phyloP scores from a whole-genome alignment of 139 green algal genomes.

The Chlamydomonas schloesseri region DNA sequence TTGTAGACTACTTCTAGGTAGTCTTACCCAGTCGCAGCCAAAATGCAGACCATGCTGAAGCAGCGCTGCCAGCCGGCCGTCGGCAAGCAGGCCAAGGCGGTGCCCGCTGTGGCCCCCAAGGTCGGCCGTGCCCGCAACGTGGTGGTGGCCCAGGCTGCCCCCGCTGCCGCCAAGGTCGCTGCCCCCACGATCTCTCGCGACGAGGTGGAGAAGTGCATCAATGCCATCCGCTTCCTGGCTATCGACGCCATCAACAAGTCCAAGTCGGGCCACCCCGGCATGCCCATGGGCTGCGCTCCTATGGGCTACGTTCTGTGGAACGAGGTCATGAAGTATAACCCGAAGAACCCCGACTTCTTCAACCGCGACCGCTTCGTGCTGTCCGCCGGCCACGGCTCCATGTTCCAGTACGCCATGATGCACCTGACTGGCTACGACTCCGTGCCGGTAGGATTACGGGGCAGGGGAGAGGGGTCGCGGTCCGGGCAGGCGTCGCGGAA shows the following conservation, averaged over 20 bases:
- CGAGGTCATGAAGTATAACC: slow-evolving; percentile 96
- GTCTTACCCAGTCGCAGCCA: neutral
- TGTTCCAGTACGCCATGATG: slow-evolving; percentile 99
- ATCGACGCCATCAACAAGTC: slow-evolving; percentile 86
- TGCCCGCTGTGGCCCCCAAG: slow-evolving; percentile 8
- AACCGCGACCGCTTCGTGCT: slow-evolving; percentile 99
- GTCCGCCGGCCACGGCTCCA: slow-evolving; percentile 98
- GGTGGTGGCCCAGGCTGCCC: slow-evolving; percentile 34
- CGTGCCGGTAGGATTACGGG: slow-evolving; percentile 71
- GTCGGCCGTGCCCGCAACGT: slow-evolving; percentile 1
- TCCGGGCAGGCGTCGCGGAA: too few relatives aligned
- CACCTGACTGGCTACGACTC: slow-evolving; percentile 95
- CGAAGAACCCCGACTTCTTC: slow-evolving; percentile 93
- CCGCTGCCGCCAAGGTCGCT: slow-evolving; percentile 32
- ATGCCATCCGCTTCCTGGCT: slow-evolving; percentile 94
- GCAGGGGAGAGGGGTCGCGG: too few relatives aligned
- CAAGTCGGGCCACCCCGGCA: slow-evolving; percentile 96
- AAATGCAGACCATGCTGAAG: slow-evolving; percentile 60
- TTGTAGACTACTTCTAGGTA: neutral
- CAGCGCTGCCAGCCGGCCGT: slow-evolving; percentile 4
- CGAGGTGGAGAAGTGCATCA: slow-evolving; percentile 74
- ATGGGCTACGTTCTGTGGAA: slow-evolving; percentile 98
- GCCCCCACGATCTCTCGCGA: slow-evolving; percentile 50
- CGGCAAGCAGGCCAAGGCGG: slow-evolving; percentile 38
- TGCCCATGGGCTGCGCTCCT: slow-evolving; percentile 97